Conservation (phyloP, 2,329 filamentous ascomycete genomes). For the Kalaharituber pfeilii region DNA sequence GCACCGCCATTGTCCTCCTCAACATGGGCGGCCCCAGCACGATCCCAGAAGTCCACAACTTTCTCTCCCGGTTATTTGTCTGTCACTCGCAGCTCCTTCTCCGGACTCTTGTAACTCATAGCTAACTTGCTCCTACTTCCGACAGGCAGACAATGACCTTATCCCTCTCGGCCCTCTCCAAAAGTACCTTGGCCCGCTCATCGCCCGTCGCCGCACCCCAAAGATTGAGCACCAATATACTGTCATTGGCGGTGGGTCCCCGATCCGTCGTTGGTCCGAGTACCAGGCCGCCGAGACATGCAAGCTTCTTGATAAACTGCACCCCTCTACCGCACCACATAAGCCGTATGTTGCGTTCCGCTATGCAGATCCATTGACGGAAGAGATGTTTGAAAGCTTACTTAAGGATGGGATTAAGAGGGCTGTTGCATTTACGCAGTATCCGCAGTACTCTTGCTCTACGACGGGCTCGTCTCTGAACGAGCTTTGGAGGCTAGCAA, state of each 20-base stretch:
- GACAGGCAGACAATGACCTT: conserved; percentile 71
- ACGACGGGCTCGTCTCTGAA: conserved; percentile 93
- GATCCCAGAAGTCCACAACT: conserved; percentile 71
- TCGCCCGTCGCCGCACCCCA: conserved; percentile 71
- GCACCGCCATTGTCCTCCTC: conserved; percentile 91
- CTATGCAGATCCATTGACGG: conserved; percentile 82
- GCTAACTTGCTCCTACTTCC: conserved; percentile 9
- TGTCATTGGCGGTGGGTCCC: conserved; percentile 90
- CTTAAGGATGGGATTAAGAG: conserved; percentile 81
- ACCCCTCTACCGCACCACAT: conserved; percentile 84
- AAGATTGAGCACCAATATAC: conserved; percentile 95
- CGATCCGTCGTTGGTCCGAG: conserved; percentile 96
- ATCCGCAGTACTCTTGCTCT: conserved; percentile 95
- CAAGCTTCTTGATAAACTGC: conserved; percentile 81
- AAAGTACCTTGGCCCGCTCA: conserved; percentile 73
- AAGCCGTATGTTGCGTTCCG: conserved; percentile 96
- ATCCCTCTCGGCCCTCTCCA: conserved; percentile 91
- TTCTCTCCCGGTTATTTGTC: conserved; percentile 84
- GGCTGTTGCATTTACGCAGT: conserved; percentile 93
- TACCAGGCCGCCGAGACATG: conserved; percentile 91
- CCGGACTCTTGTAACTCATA: conserved; percentile 55
- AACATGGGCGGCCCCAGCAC: conserved; percentile 97
- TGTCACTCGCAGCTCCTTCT: conserved; percentile 25
- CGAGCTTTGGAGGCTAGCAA: conserved; percentile 85
- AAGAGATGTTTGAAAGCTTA: conserved; percentile 74